Evolutionary conservation across 2,329 filamentous ascomycete species (phyloP), one percentile per base, ranked within the genome.

Genomic region (Trichoderma aggressivum): DNA sequence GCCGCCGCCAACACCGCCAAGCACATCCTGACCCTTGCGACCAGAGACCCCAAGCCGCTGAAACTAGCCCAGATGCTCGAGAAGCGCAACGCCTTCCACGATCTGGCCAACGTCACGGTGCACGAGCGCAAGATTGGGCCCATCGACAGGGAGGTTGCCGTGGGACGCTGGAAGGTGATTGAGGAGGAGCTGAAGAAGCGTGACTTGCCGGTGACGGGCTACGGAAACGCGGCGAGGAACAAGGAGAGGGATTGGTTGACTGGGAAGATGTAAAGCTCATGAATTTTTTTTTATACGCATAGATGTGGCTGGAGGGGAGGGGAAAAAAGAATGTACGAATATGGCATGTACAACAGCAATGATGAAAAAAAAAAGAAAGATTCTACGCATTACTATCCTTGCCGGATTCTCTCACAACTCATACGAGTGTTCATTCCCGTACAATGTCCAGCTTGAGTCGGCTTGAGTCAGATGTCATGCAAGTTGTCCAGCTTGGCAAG

Each of bases 91-190:
- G 78, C 84, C 21, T 82, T 93, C 36, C 63, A 74, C 18, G 75
- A 80, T 1, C 82, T 92, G 65, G 83, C 88, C 73, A 98, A 98
- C 78, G 90, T 98, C 56, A 86, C 86, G 75, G 82, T 97, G 26
- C 87, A 88, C 75, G 79, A 81, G 30, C 86, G 86, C 74, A 90
- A 90, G 76, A 84, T 93, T 72, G 94, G 90, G 8, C 87, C 89
- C 11, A 89, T 92, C 39, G 88, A 95, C 79, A 89, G 89, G 79
- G 92, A 95, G 81, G 89, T 87, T 75, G 85, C 88, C 62, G 79
- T 92, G 55, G 94, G 94, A 32, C 86, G 92, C 76, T 92, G 91
- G 88, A 96, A 96, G 88, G 80, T 94, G 63, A 93, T 95, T 77
- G 87, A 92, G 79, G 84, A 90, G 77, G 91, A 93, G 81, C 83